Percentiles rank a stretch among this genome's conserved stretches.
phyloP scores from a whole-genome alignment of 2,329 filamentous ascomycete species.

The Dactylellina parvicollis region DNA sequence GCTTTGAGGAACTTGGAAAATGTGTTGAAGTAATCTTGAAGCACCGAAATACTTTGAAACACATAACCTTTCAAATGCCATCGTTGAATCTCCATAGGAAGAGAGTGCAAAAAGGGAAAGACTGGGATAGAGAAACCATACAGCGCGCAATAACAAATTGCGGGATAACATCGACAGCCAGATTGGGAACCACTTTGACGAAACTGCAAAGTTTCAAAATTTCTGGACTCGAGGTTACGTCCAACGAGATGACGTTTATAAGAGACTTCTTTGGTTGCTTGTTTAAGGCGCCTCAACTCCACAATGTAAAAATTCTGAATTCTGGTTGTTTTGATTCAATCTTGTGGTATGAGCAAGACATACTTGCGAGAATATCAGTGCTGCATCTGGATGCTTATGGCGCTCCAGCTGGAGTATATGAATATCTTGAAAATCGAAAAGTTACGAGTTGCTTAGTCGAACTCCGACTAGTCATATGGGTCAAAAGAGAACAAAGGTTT shows the following conservation, averaged over 20 bases:
- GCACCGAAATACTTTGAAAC: constrained; percentile 10
- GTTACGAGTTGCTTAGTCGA: background rate
- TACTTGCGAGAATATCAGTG: background rate
- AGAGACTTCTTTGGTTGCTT: background rate
- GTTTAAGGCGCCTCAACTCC: background rate
- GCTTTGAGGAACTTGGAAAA: background rate
- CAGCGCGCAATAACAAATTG: background rate
- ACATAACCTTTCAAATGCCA: background rate
- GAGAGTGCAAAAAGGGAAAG: background rate
- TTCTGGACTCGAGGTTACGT: constrained; percentile 1
- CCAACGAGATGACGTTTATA: background rate
- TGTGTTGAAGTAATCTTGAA: background rate
- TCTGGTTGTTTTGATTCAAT: constrained; percentile 6
- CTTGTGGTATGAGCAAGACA: background rate
- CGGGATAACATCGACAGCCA: background rate
- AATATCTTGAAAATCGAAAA: constrained; percentile 4
- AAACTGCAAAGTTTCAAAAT: constrained; percentile 8
- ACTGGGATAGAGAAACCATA: background rate
- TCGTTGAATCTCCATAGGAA: background rate
- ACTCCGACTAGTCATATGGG: constrained; percentile 1
- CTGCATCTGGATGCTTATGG: constrained; percentile 5
- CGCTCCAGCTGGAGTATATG: background rate
- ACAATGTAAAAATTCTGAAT: background rate
- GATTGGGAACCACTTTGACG: background rate
- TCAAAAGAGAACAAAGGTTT: background rate